phyloP scores from a whole-genome alignment of 2,329 filamentous ascomycete species.

The Colletotrichum lupini region DNA sequence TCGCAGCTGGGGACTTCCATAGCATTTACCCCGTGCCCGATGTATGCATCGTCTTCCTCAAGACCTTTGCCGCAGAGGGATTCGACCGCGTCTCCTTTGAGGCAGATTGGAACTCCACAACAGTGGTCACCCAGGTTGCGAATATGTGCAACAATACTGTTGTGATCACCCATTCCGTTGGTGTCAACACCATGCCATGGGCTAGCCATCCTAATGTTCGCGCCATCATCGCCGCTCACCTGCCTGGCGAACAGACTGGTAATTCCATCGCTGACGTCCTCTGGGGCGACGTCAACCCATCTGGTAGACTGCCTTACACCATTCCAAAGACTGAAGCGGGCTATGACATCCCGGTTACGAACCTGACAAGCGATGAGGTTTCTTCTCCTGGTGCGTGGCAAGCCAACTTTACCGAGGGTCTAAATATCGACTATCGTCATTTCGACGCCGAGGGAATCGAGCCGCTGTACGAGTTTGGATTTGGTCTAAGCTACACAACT shows the following conservation, averaged over 20 bases:
- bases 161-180: constrained; percentile 77
- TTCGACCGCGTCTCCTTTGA: constrained; percentile 62
- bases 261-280: constrained; percentile 74
- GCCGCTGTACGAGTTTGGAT: no score
- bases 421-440: constrained; percentile 75
- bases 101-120: constrained; percentile 69
- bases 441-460: constrained; percentile 60
- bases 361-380: constrained; percentile 43
- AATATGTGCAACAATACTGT: constrained; percentile 59
- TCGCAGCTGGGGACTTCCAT: constrained; percentile 53
- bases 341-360: constrained; percentile 55
- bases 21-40: constrained; percentile 60
- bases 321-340: constrained; percentile 66
- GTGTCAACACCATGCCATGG: constrained; percentile 68
- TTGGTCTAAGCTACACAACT: no score
- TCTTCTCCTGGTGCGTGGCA: constrained; percentile 53
- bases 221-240: constrained; percentile 74
- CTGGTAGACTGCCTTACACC: constrained; percentile 79
- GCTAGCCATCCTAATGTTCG: constrained; percentile 72
- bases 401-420: constrained; percentile 67
- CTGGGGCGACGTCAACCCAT: constrained; percentile 75
- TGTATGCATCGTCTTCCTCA: constrained; percentile 75
- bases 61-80: constrained; percentile 73
- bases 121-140: constrained; percentile 28
- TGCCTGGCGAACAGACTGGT: constrained; percentile 79